Percentiles rank a stretch among this genome's conserved stretches.
Evolutionary conservation across 2,329 filamentous ascomycete species (phyloP).

Genomic region (Berkeleyomyces rouxiae): DNA sequence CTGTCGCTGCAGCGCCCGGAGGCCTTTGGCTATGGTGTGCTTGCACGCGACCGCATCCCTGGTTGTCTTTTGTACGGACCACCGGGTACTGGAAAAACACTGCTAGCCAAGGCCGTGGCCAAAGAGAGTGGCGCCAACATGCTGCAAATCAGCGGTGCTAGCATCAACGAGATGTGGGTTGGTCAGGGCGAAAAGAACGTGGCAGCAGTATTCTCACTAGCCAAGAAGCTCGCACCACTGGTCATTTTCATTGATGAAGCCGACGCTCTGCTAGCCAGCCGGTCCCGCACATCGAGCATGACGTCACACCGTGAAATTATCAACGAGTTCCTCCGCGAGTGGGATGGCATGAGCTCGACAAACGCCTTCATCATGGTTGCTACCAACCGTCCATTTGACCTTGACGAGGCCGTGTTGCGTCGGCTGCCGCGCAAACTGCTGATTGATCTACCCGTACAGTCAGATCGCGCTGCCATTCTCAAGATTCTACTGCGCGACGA

Average conservation of each 20-base stretch:
- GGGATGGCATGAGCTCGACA: slow-evolving; percentile 74
- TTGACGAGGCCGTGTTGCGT: slow-evolving; percentile 76
- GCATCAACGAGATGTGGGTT: slow-evolving; percentile 91
- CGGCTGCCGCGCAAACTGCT: slow-evolving; percentile 56
- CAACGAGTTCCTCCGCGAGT: slow-evolving; percentile 92
- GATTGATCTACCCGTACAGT: slow-evolving; percentile 52
- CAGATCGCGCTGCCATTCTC: slow-evolving; percentile 52
- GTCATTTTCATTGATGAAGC: slow-evolving; percentile 97
- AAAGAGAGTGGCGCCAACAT: slow-evolving; percentile 51
- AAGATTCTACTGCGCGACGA: slow-evolving; percentile 56
- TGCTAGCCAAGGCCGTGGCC: slow-evolving; percentile 52
- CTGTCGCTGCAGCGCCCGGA: slow-evolving; percentile 76
- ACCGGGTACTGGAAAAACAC: slow-evolving; percentile 61
- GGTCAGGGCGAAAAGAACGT: slow-evolving; percentile 96
- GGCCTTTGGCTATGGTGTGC: slow-evolving; percentile 88
- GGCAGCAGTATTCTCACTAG: slow-evolving; percentile 75
- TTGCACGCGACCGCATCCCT: slow-evolving; percentile 79
- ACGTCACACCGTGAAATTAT: slow-evolving; percentile 73
- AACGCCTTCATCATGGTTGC: slow-evolving; percentile 96
- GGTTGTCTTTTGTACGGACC: slow-evolving; percentile 80
- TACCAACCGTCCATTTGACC: slow-evolving; percentile 85
- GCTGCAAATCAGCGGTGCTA: slow-evolving; percentile 81
- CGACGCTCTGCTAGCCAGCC: slow-evolving; percentile 74
- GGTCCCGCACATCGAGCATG: slow-evolving; percentile 47
- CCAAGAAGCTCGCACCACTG: slow-evolving; percentile 78